phyloP scores from a whole-genome alignment of 169 alveolate genomes.

The Pseudocohnilembus persalinus region DNA sequence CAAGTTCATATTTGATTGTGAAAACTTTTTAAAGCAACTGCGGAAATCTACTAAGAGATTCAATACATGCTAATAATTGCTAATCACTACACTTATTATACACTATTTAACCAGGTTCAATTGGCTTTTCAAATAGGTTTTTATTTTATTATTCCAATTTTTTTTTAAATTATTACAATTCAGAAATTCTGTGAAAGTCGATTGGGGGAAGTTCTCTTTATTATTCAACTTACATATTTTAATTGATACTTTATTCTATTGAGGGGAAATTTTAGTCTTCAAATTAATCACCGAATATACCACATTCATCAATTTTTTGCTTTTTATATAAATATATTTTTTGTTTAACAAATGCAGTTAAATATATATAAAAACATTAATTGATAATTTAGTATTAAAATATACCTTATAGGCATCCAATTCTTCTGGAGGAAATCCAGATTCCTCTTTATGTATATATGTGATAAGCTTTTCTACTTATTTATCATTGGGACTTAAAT shows the following conservation, averaged over 20 bases:
- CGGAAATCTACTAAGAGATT: slow-evolving; percentile 11
- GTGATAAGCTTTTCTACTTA: not conserved
- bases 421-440: slow-evolving; percentile 14
- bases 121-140: not conserved
- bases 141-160: too few species aligned
- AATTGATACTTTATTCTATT: not conserved
- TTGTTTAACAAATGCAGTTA: not conserved
- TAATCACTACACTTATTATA: slow-evolving; percentile 1
- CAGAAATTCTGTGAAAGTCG: not conserved
- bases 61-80: slow-evolving; percentile 9
- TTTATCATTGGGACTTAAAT: not conserved
- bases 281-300: not conserved
- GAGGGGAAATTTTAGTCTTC: not conserved
- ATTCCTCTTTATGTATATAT: not conserved
- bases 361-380: too few species aligned
- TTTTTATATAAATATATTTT: too few species aligned
- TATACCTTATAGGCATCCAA: slow-evolving; percentile 18
- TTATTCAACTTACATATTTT: not conserved
- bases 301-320: not conserved
- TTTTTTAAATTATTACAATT: not conserved
- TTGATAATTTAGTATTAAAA: not conserved
- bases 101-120: not conserved
- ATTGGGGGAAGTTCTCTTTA: not conserved
- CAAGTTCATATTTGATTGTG: slow-evolving; percentile 33
- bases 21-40: slow-evolving; percentile 12